Percentiles rank a stretch among this genome's conserved stretches.
These are phyloP conservation scores for Dioszegia aurantiaca DNA, from an alignment of 768 basidiomycete species.

Conservation along the genomic window DNA sequence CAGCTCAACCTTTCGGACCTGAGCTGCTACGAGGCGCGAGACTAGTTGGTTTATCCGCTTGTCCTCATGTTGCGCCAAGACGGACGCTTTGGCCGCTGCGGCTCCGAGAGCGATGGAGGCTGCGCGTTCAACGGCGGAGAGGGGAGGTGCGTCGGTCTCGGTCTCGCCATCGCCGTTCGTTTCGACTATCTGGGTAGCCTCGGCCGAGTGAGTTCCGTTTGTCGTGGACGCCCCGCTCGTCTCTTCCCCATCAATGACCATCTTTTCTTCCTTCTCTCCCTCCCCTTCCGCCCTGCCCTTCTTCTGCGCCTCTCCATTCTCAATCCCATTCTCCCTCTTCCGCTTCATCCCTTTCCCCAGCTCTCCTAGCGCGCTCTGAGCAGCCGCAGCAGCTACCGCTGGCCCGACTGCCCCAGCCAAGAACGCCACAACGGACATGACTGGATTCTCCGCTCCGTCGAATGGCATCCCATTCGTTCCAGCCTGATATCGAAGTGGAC, in stretches of 20 bases:
- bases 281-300: constrained; percentile 20
- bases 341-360: constrained; percentile 63
- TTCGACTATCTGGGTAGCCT: too few species aligned
- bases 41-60: constrained; percentile 73
- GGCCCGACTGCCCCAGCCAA: constrained; percentile 81
- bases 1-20: constrained; percentile 77
- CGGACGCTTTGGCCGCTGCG: constrained; percentile 76
- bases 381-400: constrained; percentile 86
- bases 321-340: constrained; percentile 47
- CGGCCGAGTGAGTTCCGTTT: too few species aligned
- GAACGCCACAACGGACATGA: constrained; percentile 98
- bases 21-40: constrained; percentile 70
- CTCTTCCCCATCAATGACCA: constrained; percentile 57
- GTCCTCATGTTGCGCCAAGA: constrained; percentile 80
- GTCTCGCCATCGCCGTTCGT: constrained; percentile 13
- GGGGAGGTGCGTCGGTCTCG: constrained; percentile 46
- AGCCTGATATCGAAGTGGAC: constrained; percentile 45
- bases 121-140: constrained; percentile 73
- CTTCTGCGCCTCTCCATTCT: constrained; percentile 53
- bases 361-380: constrained; percentile 81
- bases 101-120: constrained; percentile 84
- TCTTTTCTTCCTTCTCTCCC: constrained; percentile 46
- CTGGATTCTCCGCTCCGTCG: constrained; percentile 92
- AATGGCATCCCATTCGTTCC: constrained; percentile 68
- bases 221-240: too few species aligned